A percentile compares a stretch with the other conserved stretches of the same genome.
phyloP scores from a whole-genome alignment of 1,139 yeast species.

The Nakaseomyces bracarensis region DNA sequence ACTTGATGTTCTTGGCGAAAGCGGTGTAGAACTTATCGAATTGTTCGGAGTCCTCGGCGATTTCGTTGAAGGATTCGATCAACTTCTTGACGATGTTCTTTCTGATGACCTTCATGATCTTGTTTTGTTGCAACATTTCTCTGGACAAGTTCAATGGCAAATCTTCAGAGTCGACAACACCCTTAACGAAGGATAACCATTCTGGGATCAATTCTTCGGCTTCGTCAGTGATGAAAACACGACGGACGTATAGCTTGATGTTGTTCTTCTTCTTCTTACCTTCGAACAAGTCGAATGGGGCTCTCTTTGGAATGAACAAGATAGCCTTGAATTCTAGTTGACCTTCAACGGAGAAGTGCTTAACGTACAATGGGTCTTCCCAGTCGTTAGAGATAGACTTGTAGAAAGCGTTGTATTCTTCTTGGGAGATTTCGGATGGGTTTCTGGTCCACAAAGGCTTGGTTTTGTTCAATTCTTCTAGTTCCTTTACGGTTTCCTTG shows the following conservation, averaged over 20 bases:
- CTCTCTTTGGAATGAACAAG: conserved; percentile 96
- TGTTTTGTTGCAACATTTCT: conserved; percentile 99
- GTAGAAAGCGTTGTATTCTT: conserved; percentile 98
- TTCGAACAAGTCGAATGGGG: conserved; percentile 98
- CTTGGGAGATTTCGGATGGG: conserved; percentile 96
- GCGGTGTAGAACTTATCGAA: conserved; percentile 98
- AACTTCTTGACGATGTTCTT: conserved; percentile 98
- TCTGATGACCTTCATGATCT: conserved; percentile 98
- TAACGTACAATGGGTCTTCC: conserved; percentile 99
- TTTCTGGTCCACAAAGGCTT: conserved; percentile 99
- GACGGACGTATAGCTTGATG: conserved; percentile 98
- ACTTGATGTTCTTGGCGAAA: conserved; percentile 95
- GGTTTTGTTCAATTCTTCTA: conserved; percentile 97
- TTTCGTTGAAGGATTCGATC: conserved; percentile 97
- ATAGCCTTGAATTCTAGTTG: conserved; percentile 99
- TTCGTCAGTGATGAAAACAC: conserved; percentile 99
- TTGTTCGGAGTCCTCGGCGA: conserved; percentile 98
- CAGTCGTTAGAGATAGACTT: conserved; percentile 98
- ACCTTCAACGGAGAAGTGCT: conserved; percentile 99
- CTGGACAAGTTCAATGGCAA: conserved; percentile 99
- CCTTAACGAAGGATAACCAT: conserved; percentile 95
- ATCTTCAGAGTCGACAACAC: conserved; percentile 99
- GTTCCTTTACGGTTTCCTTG: conserved; percentile 78
- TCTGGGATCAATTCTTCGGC: conserved; percentile 99
- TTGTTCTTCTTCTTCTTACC: conserved; percentile 97